phyloP scores from a whole-genome alignment of 148 eudicot genomes.

The Agrostemma githago region DNA sequence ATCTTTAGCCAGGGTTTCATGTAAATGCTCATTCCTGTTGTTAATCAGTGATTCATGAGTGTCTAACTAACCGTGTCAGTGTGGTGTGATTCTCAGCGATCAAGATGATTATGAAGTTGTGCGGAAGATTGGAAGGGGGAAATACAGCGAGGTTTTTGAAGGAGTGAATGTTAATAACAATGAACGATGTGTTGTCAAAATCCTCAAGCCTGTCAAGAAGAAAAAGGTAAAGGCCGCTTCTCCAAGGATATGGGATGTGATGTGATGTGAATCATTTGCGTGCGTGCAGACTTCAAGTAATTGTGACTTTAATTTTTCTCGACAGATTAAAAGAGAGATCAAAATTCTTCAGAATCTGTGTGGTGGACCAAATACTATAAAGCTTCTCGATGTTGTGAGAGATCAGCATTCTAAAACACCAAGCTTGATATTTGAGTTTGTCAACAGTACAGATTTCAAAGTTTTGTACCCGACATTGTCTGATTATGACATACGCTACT shows the following conservation, averaged over 20 bases:
- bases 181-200: conserved; percentile 86
- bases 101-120: conserved; percentile 99
- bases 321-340: conserved; percentile 91
- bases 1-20: neutral
- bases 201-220: conserved; percentile 94
- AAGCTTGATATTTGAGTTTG: conserved; percentile 87
- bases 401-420: conserved; percentile 98
- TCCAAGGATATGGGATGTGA: neutral
- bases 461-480: conserved; percentile 87
- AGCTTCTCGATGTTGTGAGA: conserved; percentile 77
- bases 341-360: conserved; percentile 89
- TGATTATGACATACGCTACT: conserved; percentile 94
- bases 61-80: conserved; percentile 16
- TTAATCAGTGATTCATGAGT: conserved; percentile 10
- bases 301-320: conserved; percentile 8
- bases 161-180: conserved; percentile 77
- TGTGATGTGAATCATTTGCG: neutral
- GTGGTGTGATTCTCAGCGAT: conserved; percentile 46
- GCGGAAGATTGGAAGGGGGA: conserved; percentile 95
- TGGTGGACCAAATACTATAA: conserved; percentile 86
- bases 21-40: conserved; percentile 8
- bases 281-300: conserved; percentile 5
- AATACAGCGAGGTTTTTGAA: conserved; percentile 98
- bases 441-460: conserved; percentile 94
- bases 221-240: conserved; percentile 59